A percentile compares a stretch with the other conserved stretches of the same genome.
These are phyloP conservation scores for Blastomyces emzantsi DNA, from an alignment of 2,329 filamentous ascomycete species.

Conservation along the genomic window DNA sequence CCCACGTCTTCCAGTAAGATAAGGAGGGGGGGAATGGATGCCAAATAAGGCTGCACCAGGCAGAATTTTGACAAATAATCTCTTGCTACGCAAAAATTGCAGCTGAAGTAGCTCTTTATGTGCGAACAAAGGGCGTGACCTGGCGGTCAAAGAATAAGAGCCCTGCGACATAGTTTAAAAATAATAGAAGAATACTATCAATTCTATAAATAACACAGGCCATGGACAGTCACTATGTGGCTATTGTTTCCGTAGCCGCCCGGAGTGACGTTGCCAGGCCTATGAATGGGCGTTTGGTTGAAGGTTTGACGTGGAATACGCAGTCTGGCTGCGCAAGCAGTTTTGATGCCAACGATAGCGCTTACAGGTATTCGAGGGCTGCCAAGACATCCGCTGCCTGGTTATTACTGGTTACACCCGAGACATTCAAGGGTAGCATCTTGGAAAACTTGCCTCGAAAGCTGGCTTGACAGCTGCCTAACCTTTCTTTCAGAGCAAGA, in stretches of 20 bases:
- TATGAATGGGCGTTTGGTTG: background rate
- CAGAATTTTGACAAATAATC: background rate
- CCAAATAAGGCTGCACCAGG: slow-evolving; percentile 1
- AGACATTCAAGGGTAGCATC: background rate
- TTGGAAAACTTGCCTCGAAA: background rate
- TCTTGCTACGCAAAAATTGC: background rate
- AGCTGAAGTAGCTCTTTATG: background rate
- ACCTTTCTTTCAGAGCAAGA: background rate
- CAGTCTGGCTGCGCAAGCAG: background rate
- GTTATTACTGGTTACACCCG: background rate
- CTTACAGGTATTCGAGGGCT: background rate
- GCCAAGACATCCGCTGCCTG: background rate
- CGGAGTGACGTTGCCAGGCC: background rate
- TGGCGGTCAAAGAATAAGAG: background rate
- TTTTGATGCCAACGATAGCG: background rate
- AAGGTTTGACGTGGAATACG: background rate
- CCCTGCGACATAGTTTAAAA: background rate
- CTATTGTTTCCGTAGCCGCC: slow-evolving; percentile 4
- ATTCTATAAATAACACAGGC: slow-evolving; percentile 4
- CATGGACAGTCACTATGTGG: background rate
- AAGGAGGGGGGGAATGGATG: background rate
- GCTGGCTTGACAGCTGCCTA: background rate
- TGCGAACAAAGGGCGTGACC: background rate
- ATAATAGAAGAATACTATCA: background rate
- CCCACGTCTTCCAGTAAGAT: background rate